Evolutionary conservation across 1,139 yeast genomes (phyloP).

Genomic region (Saccharomyces hybrid): DNA sequence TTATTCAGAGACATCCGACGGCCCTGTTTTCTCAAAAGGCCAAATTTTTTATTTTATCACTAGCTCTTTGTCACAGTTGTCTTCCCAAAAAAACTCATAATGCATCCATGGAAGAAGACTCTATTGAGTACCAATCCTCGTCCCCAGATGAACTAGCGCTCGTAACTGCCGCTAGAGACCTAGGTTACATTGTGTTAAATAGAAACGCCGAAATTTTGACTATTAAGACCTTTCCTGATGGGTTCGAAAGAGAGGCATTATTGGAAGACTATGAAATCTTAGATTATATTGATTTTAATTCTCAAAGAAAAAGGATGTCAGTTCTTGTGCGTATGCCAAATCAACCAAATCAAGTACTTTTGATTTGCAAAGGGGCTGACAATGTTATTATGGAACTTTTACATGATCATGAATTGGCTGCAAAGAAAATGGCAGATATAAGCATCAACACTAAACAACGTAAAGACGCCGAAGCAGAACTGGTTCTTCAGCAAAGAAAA

Average conservation of each 20-base stretch:
- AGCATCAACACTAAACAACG: conserved; percentile 54
- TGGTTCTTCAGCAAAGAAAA: conserved; percentile 48
- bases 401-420: conserved; percentile 51
- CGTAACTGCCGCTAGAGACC: conserved; percentile 87
- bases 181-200: conserved; percentile 77
- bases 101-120: conserved; percentile 37
- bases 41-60: conserved; percentile 65
- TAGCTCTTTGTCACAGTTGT: conserved; percentile 88
- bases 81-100: conserved; percentile 49
- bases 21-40: conserved; percentile 65
- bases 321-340: conserved; percentile 75
- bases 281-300: conserved; percentile 78
- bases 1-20: conserved; percentile 65
- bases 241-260: conserved; percentile 57
- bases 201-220: conserved; percentile 53
- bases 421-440: conserved; percentile 55
- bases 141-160: conserved; percentile 95
- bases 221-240: conserved; percentile 74
- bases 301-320: conserved; percentile 90
- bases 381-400: conserved; percentile 78
- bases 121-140: conserved; percentile 75
- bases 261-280: conserved; percentile 65
- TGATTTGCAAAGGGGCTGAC: conserved; percentile 94
- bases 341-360: conserved; percentile 49
- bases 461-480: conserved; percentile 73